These are phyloP conservation scores for Galerina sulciceps DNA, from an alignment of 768 basidiomycete species.

Conservation along the genomic window DNA sequence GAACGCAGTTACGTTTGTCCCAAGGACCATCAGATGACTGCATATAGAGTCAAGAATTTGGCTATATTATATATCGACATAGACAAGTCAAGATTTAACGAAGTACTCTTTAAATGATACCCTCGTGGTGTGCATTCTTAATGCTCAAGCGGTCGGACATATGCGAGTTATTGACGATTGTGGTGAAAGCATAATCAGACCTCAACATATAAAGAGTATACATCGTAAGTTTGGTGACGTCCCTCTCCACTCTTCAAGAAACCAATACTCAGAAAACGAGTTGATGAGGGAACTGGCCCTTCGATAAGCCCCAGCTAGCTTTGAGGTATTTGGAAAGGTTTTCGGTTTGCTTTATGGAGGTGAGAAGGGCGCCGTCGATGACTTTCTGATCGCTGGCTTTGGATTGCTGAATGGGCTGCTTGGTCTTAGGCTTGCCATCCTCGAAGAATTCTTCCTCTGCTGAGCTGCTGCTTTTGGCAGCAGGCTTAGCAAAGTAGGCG, in stretches of 20 bases:
- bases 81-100: no score
- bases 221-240: slow-evolving; percentile 6
- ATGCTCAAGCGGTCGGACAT: neutral
- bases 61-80: no score
- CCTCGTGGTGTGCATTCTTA: no score
- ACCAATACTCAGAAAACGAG: slow-evolving; percentile 73
- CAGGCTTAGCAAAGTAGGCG: slow-evolving; percentile 87
- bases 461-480: slow-evolving; percentile 68
- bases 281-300: slow-evolving; percentile 97
- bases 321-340: slow-evolving; percentile 92
- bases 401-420: slow-evolving; percentile 83
- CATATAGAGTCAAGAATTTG: no score
- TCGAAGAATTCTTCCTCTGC: slow-evolving; percentile 98
- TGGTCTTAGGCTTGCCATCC: slow-evolving; percentile 89
- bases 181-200: neutral
- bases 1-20: no score
- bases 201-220: slow-evolving; percentile 6
- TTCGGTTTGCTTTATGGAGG: slow-evolving; percentile 88
- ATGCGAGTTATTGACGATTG: slow-evolving; percentile 4
- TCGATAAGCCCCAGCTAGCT: slow-evolving; percentile 91
- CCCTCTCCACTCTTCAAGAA: slow-evolving; percentile 16
- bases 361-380: slow-evolving; percentile 78
- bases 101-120: no score
- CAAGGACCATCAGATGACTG: no score
- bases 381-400: slow-evolving; percentile 92